Percentiles rank a stretch among this genome's conserved stretches.
Evolutionary conservation across 345 rosid species (phyloP).

Genomic region (Rhodamnia rubescens): DNA sequence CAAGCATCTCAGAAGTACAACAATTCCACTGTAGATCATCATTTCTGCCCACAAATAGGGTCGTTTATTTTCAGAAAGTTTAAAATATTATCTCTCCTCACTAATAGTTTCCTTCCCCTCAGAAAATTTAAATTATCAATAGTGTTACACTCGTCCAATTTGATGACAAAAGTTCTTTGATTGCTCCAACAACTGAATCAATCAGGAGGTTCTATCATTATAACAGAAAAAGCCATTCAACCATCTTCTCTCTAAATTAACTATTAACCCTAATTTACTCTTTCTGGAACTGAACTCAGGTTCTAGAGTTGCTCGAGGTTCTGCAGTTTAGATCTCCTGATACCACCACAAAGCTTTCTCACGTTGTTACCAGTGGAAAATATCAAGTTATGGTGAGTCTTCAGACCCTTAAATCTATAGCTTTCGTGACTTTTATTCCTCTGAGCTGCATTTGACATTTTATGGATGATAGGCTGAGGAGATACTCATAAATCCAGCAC

Average conservation of each 20-base stretch:
- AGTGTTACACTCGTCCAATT: neutral
- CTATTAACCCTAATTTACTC: neutral
- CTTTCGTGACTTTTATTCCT: neutral
- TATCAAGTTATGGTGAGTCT: slow-evolving; percentile 59
- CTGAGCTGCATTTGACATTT: neutral
- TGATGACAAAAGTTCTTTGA: neutral
- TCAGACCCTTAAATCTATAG: neutral
- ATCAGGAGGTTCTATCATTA: neutral
- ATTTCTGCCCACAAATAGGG: no score
- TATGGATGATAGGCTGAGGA: slow-evolving; percentile 56
- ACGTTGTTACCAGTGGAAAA: slow-evolving; percentile 47
- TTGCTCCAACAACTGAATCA: neutral
- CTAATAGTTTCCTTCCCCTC: no score
- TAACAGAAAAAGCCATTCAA: neutral
- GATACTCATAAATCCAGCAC: slow-evolving; percentile 53
- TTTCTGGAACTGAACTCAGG: slow-evolving; percentile 33
- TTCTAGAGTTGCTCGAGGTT: slow-evolving; percentile 74
- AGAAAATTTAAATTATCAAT: no score
- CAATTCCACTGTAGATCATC: no score
- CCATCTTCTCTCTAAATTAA: neutral
- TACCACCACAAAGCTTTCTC: slow-evolving; percentile 58
- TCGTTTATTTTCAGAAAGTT: no score
- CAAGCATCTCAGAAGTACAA: no score
- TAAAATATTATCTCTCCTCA: no score
- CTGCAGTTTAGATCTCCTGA: slow-evolving; percentile 83